Evolutionary conservation across 257 asterid species (phyloP), one percentile per base, ranked within the genome.

Genomic region (Gardenia jasminoides): DNA sequence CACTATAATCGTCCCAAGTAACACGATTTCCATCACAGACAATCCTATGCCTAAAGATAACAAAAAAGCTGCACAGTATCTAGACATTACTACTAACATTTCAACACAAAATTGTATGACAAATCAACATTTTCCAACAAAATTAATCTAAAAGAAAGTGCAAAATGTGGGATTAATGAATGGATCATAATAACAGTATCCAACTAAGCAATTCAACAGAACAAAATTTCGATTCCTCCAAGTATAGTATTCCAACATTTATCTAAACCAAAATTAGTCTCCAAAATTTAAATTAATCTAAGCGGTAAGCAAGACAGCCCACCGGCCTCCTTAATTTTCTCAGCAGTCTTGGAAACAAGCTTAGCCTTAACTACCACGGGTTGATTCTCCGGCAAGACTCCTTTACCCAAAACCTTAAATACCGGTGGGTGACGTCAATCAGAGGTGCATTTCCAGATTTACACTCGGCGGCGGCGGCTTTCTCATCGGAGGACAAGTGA

Each of bases 311-410:
- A 77, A 26, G 22, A 67, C 75, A 31, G 80, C 80, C 75, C 80
- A 22, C 80, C 75, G n/a, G 75, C 80, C 80, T 77, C 80, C 75
- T 77, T 77, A 28, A 77, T 77, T 36, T 77, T 77, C 68, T 77
- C 75, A 7, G 80, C 80, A 39, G 26, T 48, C 75, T 77, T 77
- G 12, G 80, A 77, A 16, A 77, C 70, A 6, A 77, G 80, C 47
- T 77, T 77, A 24, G 75, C 80, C 75, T 77, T 77, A 3, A 77
- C 80, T 1, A 77, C 80, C 2, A 77, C 26, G 11, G 82, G 77
- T 71, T 70, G 77, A 41, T 68, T 56, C 58, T 20, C 59, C n/a
- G 82, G 82, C 48, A 79, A 66, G 2, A 43, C 66, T 26, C 82
- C 82, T 62, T 79, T 79, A 26, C 82, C 82, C 26, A 77, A 44